phyloP scores from a whole-genome alignment of 331 rosid species.

The Pyracantha coccinea region DNA sequence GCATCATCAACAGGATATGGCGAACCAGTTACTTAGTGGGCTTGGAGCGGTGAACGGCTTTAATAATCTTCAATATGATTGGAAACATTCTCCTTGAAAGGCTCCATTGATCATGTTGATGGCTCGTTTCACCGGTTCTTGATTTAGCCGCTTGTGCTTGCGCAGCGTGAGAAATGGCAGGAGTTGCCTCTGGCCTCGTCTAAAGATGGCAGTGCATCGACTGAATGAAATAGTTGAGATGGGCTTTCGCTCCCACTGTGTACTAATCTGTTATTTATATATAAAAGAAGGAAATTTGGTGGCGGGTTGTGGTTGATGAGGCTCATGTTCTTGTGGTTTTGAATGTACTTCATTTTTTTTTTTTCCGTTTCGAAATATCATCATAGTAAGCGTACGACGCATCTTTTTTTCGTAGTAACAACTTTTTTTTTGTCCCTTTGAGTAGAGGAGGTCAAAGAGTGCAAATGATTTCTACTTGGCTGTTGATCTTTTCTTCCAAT shows the following conservation, averaged over 20 bases:
- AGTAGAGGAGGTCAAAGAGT: neutral
- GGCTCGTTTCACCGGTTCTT: conserved; percentile 17
- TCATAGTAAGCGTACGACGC: neutral
- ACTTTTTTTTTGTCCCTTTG: neutral
- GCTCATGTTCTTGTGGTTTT: conserved; percentile 52
- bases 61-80: conserved; percentile 72
- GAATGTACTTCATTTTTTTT: conserved; percentile 28
- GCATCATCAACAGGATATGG: conserved; percentile 73
- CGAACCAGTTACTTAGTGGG: conserved; percentile 76
- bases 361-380: neutral
- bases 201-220: conserved; percentile 24
- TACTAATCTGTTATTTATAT: conserved; percentile 55
- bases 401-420: neutral
- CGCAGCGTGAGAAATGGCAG: conserved; percentile 44
- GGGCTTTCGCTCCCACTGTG: conserved; percentile 48
- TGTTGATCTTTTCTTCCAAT: neutral
- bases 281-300: conserved; percentile 42
- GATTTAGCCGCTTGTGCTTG: conserved; percentile 39
- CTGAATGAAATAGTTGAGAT: conserved; percentile 25
- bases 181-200: conserved; percentile 36
- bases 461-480: neutral
- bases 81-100: conserved; percentile 71
- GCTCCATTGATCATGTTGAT: conserved; percentile 19
- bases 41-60: conserved; percentile 78
- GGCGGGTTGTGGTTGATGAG: conserved; percentile 55